A percentile compares a stretch with the other conserved stretches of the same genome.
Conservation (phyloP, 805 yeast genomes). For the Sugiyamaella mastotermitis region DNA sequence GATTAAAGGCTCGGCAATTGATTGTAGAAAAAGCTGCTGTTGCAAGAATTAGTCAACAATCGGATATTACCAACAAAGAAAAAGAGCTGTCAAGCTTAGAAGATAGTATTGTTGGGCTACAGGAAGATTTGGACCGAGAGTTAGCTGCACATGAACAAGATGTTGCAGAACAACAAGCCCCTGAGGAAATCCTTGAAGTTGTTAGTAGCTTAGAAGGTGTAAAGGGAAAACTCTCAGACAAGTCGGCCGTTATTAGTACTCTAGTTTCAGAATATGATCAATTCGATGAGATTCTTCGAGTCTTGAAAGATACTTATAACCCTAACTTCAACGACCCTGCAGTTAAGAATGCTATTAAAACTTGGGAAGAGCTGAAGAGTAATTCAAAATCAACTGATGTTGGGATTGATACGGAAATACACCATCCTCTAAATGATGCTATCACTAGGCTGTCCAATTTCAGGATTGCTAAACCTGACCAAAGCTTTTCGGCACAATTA, state of each 20-base stretch:
- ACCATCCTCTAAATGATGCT: slow-evolving; percentile 1
- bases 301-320: slow-evolving; percentile 56
- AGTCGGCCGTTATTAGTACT: neutral
- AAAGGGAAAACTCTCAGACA: neutral
- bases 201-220: slow-evolving; percentile 3
- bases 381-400: slow-evolving; percentile 19
- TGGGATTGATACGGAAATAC: neutral
- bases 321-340: slow-evolving; percentile 83
- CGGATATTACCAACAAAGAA: slow-evolving; percentile 19
- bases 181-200: slow-evolving; percentile 14
- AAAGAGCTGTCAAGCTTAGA: slow-evolving; percentile 20
- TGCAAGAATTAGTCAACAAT: slow-evolving; percentile 17
- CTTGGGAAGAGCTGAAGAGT: slow-evolving; percentile 26
- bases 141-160: slow-evolving; percentile 6
- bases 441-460: slow-evolving; percentile 8
- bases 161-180: slow-evolving; percentile 11
- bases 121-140: slow-evolving; percentile 27
- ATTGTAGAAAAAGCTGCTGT: slow-evolving; percentile 29
- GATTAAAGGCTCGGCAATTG: slow-evolving; percentile 31
- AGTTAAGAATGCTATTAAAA: slow-evolving; percentile 64
- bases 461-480: neutral
- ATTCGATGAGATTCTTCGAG: slow-evolving; percentile 35
- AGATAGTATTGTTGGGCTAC: slow-evolving; percentile 17
- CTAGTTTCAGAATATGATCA: slow-evolving; percentile 6
- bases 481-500: neutral